Evolutionary conservation across 1,284 basidiomycete genomes (phyloP).

Genomic region (Ustilago curta): DNA sequence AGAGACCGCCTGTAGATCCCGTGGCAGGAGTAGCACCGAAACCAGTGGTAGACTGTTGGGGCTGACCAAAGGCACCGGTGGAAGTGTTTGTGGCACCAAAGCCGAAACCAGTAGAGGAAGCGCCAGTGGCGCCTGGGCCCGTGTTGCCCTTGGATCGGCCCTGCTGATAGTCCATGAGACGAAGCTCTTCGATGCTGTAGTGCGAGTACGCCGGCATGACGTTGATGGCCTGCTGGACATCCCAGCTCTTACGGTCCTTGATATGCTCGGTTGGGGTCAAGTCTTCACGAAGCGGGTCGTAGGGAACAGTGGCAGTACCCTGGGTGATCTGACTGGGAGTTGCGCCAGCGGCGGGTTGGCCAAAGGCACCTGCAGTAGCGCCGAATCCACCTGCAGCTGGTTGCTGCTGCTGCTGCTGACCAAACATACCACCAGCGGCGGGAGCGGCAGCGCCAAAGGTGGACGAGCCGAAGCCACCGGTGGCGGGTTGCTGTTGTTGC

Average conservation of each 20-base stretch:
- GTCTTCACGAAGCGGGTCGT: conserved; percentile 59
- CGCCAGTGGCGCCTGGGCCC: conserved; percentile 46
- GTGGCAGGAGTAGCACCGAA: conserved; percentile 44
- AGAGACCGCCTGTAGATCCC: conserved; percentile 42
- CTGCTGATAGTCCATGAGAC: conserved; percentile 62
- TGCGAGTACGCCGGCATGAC: conserved; percentile 60
- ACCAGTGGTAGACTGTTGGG: conserved; percentile 45
- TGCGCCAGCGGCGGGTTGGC: conserved; percentile 30
- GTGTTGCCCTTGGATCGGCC: conserved; percentile 57
- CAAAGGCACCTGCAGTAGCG: conserved; percentile 36
- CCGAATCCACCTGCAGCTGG: conserved; percentile 49
- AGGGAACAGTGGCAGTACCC: conserved; percentile 59
- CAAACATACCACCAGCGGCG: conserved; percentile 49
- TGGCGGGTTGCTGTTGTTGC: conserved; percentile 38
- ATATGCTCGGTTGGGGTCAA: conserved; percentile 57
- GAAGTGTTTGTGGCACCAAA: conserved; percentile 41
- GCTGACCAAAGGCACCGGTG: conserved; percentile 54
- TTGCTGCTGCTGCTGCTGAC: conserved; percentile 50
- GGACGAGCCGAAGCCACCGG: conserved; percentile 49
- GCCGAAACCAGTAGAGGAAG: conserved; percentile 51
- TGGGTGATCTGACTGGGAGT: conserved; percentile 52
- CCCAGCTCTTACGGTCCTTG: conserved; percentile 60
- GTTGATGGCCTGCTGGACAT: conserved; percentile 61
- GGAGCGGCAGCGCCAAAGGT: conserved; percentile 36
- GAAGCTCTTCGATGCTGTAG: conserved; percentile 60